phyloP scores from a whole-genome alignment of 495 filamentous ascomycete species.

The Annulohypoxylon nitens region DNA sequence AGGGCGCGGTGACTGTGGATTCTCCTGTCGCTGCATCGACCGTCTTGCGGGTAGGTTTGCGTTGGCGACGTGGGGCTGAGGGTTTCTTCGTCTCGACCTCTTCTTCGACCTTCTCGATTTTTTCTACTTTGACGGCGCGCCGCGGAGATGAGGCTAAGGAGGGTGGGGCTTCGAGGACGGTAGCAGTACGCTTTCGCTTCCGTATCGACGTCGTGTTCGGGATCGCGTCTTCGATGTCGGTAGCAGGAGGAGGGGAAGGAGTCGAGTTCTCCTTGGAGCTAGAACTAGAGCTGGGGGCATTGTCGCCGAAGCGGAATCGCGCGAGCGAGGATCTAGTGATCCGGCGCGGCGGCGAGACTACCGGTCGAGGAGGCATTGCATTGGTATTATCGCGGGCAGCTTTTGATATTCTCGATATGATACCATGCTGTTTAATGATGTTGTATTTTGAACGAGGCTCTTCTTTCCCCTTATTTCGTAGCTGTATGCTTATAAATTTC shows the following conservation, averaged over 20 bases:
- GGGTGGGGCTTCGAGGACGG: constrained; percentile 40
- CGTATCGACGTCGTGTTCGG: constrained; percentile 57
- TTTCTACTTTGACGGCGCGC: constrained; percentile 39
- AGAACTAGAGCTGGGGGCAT: constrained; percentile 30
- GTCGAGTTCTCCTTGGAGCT: constrained; percentile 50
- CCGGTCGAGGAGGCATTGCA: constrained; percentile 43
- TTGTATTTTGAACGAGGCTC: constrained; percentile 4
- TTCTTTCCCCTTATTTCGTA: neutral
- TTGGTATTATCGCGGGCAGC: constrained; percentile 61
- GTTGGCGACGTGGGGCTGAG: constrained; percentile 55
- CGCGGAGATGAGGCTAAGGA: constrained; percentile 18
- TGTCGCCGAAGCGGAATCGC: constrained; percentile 56
- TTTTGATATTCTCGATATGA: constrained; percentile 71
- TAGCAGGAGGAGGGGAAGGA: constrained; percentile 15
- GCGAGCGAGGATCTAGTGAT: constrained; percentile 61
- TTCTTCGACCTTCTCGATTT: constrained; percentile 35
- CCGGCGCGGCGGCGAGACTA: constrained; percentile 55
- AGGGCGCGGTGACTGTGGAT: constrained; percentile 72
- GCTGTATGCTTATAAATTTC: neutral
- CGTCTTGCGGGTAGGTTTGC: constrained; percentile 75
- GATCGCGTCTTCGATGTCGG: constrained; percentile 74
- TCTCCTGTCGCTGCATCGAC: constrained; percentile 68
- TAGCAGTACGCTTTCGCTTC: constrained; percentile 66
- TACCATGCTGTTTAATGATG: constrained; percentile 62
- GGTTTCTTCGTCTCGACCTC: constrained; percentile 31